These are phyloP conservation scores for Pseudogymnoascus pannorum DNA, from an alignment of 2,329 filamentous ascomycete species.

Conservation along the genomic window DNA sequence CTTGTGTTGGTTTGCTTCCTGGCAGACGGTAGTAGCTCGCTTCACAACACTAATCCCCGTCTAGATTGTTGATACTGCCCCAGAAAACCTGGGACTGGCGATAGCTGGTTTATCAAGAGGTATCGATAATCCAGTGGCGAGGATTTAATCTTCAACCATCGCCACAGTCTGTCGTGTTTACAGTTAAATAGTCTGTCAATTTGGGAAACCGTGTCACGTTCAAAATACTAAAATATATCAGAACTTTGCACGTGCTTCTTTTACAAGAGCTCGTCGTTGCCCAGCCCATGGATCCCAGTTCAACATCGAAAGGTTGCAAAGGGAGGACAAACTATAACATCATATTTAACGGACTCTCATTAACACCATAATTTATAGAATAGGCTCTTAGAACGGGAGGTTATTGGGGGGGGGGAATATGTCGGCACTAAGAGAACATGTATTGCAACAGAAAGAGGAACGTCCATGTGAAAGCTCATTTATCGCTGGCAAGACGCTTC, in stretches of 20 bases:
- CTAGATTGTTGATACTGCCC: slow-evolving; percentile 1
- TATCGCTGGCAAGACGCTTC: slow-evolving; percentile 5
- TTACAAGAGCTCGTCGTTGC: not conserved
- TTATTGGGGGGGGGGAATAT: not conserved
- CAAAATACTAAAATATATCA: not conserved
- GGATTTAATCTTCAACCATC: not conserved
- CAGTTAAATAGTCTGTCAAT: not conserved
- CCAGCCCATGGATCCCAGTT: not conserved
- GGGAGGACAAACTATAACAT: not conserved
- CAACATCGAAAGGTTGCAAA: not conserved
- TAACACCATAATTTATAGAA: not conserved
- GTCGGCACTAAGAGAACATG: not conserved
- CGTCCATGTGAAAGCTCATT: not conserved
- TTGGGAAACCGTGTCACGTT: slow-evolving; percentile 6
- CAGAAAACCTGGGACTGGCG: not conserved
- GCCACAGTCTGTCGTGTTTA: not conserved
- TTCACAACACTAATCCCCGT: slow-evolving; percentile 2
- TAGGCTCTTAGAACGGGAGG: not conserved
- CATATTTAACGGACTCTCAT: not conserved
- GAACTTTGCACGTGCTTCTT: slow-evolving; percentile 1
- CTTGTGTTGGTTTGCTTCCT: slow-evolving; percentile 21
- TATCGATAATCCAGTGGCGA: not conserved
- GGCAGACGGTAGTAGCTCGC: not conserved
- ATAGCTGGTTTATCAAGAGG: not conserved
- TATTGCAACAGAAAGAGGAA: not conserved